Evolutionary conservation across 768 basidiomycete genomes (phyloP), one percentile per base, ranked within the genome.

Genomic region (Lentinula sp.): DNA sequence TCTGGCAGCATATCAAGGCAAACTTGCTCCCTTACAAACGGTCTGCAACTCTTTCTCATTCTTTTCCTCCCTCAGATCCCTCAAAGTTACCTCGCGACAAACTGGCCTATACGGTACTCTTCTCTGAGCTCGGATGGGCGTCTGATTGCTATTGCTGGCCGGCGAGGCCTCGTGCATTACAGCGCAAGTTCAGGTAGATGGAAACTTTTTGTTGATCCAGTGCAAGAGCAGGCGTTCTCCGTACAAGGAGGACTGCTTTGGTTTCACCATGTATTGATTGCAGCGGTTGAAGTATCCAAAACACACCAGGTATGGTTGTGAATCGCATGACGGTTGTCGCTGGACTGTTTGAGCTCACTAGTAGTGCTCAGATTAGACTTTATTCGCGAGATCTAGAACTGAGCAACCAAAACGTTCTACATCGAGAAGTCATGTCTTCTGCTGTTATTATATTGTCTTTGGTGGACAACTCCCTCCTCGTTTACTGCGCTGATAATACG

Each of bases 1-100:
- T 98, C 16, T 98, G 96, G 95, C 94, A 98, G 66, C 90, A 91
- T 74, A 89, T 98, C 72, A 96, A 95, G 83, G 93, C 84, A 64
- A 55, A 65, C 66, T 18, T 16, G 15, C 21, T 55, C 37, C 15
- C 31, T 23, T 32, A 13, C 3, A 11, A 31, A 34, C 23, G 7
- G 10, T 8, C 15, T 32, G 13, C 1, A 7, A 51, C 11, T 18
- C 6, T 15, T 34, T 32, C 50, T 34, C 8, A 51, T 48, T 15
- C 6, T 23, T 52, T 35, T 10, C 52, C 11, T 48, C 5, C 6
- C 23, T 39, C n/a, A 97, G 94, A 85, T 98, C 18, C 97, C 97
- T 1, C 84, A 89, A 67, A 75, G 76, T n/a, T 99, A 98, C 73
- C 75, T 98, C 46, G 83, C 92, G 1, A 81, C 85, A 9, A 96